phyloP scores from a whole-genome alignment of 2,329 filamentous ascomycete genomes.

The Penicillium capsulatum region DNA sequence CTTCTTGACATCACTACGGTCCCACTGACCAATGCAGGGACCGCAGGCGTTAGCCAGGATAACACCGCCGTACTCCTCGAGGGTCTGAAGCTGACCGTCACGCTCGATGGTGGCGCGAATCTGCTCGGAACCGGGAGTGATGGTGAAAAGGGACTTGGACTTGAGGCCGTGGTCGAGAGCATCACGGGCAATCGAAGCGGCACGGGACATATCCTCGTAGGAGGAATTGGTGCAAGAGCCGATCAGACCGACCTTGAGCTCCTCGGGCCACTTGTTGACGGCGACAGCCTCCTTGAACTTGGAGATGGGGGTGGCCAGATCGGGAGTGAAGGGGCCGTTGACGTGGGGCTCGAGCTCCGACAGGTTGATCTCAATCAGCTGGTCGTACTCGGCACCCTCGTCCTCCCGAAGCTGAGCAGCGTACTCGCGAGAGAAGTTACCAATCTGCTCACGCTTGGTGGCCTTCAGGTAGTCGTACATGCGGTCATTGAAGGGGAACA shows the following conservation, averaged over 20 bases:
- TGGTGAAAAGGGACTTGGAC: constrained; percentile 87
- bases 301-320: constrained; percentile 87
- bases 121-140: constrained; percentile 94
- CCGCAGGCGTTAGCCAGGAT: constrained; percentile 94
- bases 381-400: constrained; percentile 77
- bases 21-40: constrained; percentile 93
- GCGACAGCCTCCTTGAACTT: constrained; percentile 80
- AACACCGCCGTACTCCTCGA: constrained; percentile 79
- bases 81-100: constrained; percentile 80
- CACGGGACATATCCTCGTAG: constrained; percentile 96
- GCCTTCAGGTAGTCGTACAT: constrained; percentile 82
- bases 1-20: constrained; percentile 89
- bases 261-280: constrained; percentile 83
- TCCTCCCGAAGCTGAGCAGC: constrained; percentile 65
- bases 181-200: constrained; percentile 88
- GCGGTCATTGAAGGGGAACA: constrained; percentile 85
- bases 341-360: constrained; percentile 89
- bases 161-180: constrained; percentile 83
- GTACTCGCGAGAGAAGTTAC: constrained; percentile 61
- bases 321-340: constrained; percentile 95
- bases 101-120: constrained; percentile 90
- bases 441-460: constrained; percentile 71
- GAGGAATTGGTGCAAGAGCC: constrained; percentile 99
- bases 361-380: constrained; percentile 85
- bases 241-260: constrained; percentile 87